These are phyloP conservation scores for Globisporangium echinulatum DNA, from an alignment of 352 stramenopile genomes.

Conservation along the genomic window DNA sequence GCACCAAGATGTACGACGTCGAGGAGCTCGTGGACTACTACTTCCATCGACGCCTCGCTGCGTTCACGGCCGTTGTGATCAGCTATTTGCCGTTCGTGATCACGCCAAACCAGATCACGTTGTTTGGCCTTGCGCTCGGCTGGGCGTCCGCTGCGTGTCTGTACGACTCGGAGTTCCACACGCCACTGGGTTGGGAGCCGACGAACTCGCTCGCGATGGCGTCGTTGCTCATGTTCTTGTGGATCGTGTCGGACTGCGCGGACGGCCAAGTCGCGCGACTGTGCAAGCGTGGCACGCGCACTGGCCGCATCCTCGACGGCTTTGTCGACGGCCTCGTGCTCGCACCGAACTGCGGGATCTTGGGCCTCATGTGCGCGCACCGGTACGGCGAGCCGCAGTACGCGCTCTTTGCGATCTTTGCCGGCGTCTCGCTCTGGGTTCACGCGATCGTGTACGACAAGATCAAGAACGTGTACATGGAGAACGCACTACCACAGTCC, in stretches of 20 bases:
- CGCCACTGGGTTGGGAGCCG: constrained; percentile 53
- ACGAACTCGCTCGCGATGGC: constrained; percentile 47
- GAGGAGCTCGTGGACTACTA: constrained; percentile 84
- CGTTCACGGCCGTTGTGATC: constrained; percentile 65
- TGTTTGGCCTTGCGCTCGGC: constrained; percentile 66
- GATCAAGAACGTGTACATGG: constrained; percentile 86
- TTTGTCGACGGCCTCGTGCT: constrained; percentile 74
- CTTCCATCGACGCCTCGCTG: constrained; percentile 71
- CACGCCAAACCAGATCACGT: constrained; percentile 83
- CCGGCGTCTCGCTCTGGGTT: constrained; percentile 67
- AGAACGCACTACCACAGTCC: constrained; percentile 71
- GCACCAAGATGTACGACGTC: constrained; percentile 85
- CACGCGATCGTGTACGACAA: constrained; percentile 84
- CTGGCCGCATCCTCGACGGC: constrained; percentile 72
- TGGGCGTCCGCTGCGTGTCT: constrained; percentile 63
- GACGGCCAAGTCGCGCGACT: constrained; percentile 78
- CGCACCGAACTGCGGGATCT: constrained; percentile 59
- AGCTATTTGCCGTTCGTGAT: constrained; percentile 82
- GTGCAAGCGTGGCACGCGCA: constrained; percentile 77
- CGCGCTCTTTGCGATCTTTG: constrained; percentile 42
- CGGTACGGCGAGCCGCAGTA: constrained; percentile 48
- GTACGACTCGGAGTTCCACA: constrained; percentile 80
- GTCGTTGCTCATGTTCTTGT: constrained; percentile 63
- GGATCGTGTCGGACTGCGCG: constrained; percentile 84
- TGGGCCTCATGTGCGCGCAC: constrained; percentile 46